Evolutionary conservation across 805 yeast species (phyloP), one percentile per base, ranked within the genome.

Genomic region (Huiozyma naganishii): DNA sequence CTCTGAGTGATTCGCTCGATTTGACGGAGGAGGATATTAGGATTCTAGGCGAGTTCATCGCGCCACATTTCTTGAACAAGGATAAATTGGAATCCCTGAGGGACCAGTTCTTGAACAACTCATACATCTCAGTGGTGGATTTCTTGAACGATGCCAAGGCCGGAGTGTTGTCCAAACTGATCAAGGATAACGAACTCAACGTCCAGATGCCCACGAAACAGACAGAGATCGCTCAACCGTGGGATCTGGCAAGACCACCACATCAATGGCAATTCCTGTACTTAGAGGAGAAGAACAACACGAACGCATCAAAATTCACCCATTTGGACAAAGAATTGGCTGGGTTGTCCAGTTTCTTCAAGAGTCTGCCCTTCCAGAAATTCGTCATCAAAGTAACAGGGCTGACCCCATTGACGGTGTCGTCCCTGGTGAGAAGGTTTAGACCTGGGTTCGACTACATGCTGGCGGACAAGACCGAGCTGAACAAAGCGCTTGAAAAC

Each of bases 371-470:
- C 10, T 89, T 84, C 63, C 72, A 73, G 39, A 79, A 80, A 58
- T 89, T 92, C 82, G 59, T 92, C 39, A 65, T 68, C 17, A 45
- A 65, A 2, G 59, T 89, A 3, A 83, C 96, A 0, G 73, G 78
- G 11, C 56, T 87, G 43, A 62, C 73, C 2, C 77, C 83, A 7
- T 65, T 77, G 3, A 73, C 80, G 40, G 84, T 83, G 49, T 85
- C 82, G 51, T 66, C 83, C 1, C 58, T 89, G 27, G 74, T 85
- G 6, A 74, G 99, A 55, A 71, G 97, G 49, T 92, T 92, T 67
- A 76, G 98, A 54, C 98, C 96, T 1, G 98, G 97, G 3, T 80
- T 77, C 29, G 99, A 92, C 61, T 92, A 85, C 63, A 89, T 90
- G 3, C 66, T 92, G 38, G 98, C 98, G 0, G 85, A 97, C 0